Percentiles rank a stretch among this genome's conserved stretches.
phyloP scores from a whole-genome alignment of 1,284 basidiomycete species.

The Xerocomus minutiporus region DNA sequence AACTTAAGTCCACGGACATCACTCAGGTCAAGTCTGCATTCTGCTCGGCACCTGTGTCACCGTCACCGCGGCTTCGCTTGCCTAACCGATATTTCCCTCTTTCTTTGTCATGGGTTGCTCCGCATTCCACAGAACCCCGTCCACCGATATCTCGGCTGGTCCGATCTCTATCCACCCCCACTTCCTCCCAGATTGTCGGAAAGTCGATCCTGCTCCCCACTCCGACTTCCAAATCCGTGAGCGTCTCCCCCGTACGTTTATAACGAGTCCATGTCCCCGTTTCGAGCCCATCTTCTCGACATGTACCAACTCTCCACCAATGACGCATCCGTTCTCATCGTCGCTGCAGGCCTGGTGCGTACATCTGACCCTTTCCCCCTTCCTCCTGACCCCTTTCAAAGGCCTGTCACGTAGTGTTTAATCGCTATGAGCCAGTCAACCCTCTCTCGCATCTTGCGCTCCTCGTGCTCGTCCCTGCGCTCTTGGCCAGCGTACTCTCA shows the following conservation, averaged over 20 bases:
- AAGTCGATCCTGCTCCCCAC: conserved; percentile 33
- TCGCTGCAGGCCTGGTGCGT: conserved; percentile 26
- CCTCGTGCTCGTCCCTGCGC: conserved; percentile 20
- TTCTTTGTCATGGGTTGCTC: conserved; percentile 32
- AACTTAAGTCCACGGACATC: conserved; percentile 39
- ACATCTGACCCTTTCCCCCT: neutral
- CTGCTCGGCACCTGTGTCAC: conserved; percentile 33
- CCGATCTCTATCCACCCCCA: conserved; percentile 17
- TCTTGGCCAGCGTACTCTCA: conserved; percentile 15
- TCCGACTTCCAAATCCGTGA: conserved; percentile 33
- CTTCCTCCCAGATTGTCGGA: conserved; percentile 33
- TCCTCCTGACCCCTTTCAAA: conserved; percentile 18
- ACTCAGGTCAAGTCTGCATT: conserved; percentile 26
- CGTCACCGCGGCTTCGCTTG: conserved; percentile 39
- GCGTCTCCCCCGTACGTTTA: conserved; percentile 26
- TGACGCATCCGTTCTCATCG: conserved; percentile 21
- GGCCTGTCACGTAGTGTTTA: conserved; percentile 32
- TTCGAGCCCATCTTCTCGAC: conserved; percentile 16
- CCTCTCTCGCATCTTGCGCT: conserved; percentile 27
- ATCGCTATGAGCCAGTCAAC: conserved; percentile 30
- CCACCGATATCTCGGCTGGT: conserved; percentile 11
- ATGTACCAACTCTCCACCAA: conserved; percentile 20
- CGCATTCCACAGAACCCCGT: conserved; percentile 25
- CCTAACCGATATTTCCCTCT: conserved; percentile 35
- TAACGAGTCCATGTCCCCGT: conserved; percentile 20